Evolutionary conservation across 2,329 filamentous ascomycete genomes (phyloP).

Genomic region (Microascus cirrosus): DNA sequence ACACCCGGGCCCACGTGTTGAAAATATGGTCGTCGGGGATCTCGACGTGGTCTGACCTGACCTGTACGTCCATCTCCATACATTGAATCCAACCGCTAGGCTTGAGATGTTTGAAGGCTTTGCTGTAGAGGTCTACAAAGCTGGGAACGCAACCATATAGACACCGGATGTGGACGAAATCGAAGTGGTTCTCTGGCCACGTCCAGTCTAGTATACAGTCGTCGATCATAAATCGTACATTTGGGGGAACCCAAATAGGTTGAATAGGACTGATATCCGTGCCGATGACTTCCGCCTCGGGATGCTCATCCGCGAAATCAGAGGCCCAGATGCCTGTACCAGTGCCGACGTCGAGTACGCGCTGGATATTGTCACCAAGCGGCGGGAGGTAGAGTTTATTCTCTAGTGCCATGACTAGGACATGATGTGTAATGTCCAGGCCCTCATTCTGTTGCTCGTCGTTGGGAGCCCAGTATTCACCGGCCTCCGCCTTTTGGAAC

Average conservation of each 20-base stretch:
- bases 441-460: background rate
- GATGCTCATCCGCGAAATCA: conserved; percentile 32
- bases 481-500: background rate
- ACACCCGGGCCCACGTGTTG: background rate
- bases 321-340: conserved; percentile 37
- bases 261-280: conserved; percentile 49
- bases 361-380: background rate
- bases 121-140: conserved; percentile 39
- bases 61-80: conserved; percentile 13
- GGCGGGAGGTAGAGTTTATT: conserved; percentile 16
- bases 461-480: background rate
- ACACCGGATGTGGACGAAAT: conserved; percentile 46
- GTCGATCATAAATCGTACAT: conserved; percentile 52
- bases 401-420: conserved; percentile 8
- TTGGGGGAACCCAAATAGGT: conserved; percentile 41
- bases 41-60: conserved; percentile 12
- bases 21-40: background rate
- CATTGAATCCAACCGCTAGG: conserved; percentile 39
- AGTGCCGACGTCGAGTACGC: conserved; percentile 36
- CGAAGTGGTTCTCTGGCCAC: conserved; percentile 35
- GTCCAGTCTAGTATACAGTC: conserved; percentile 42
- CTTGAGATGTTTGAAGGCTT: conserved; percentile 38
- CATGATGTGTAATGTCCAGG: conserved; percentile 8
- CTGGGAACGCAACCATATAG: conserved; percentile 41
- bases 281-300: conserved; percentile 33